Evolutionary conservation across 2,329 filamentous ascomycete genomes (phyloP), one percentile per base, ranked within the genome.

Genomic region (Alternaria burnsii): DNA sequence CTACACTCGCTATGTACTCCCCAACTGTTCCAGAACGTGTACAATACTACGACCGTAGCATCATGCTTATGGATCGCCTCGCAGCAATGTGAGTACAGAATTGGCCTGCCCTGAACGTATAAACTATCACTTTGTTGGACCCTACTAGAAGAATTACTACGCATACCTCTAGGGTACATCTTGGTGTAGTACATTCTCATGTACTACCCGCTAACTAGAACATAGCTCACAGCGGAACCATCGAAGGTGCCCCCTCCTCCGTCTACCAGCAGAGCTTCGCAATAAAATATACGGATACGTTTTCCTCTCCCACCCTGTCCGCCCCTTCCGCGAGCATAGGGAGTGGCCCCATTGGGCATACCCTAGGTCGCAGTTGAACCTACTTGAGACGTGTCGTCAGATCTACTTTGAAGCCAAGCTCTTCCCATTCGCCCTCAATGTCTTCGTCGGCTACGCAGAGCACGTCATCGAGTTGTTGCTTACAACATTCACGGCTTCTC

Each of bases 261-360:
- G 42, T 20, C 58, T 66, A 0, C 63, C 63, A 2, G 52, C 57
- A 2, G 61, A 63, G 18, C 40, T 63, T 26, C 61, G 63, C 7
- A 40, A 52, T 28, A 57, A 50, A 18, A 59, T 66, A 16, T 66
- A 59, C 44, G 24, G 26, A 38, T 46, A 58, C 36, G 61, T 48
- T 24, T 55, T 59, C 16, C 36, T 30, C 11, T 50, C 28, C 2
- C 30, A 20, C 5, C 24, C 38, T 18, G 32, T 59, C 9, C 20
- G 52, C 7, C 46, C 52, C n/a, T 44, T 28, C n/a, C 38, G 24
- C 24, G 26, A 59, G 20, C 38, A 43, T 3, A 34, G 48, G 14
- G 43, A 42, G 20, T 41, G 34, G 28, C 51, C 42, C 38, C n/a
- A 26, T n/a, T 59, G 52, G 52, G 38, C 26, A 11, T 59, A 59